Conservation (phyloP, 768 basidiomycete species). For the Trametes cinnabarina region DNA sequence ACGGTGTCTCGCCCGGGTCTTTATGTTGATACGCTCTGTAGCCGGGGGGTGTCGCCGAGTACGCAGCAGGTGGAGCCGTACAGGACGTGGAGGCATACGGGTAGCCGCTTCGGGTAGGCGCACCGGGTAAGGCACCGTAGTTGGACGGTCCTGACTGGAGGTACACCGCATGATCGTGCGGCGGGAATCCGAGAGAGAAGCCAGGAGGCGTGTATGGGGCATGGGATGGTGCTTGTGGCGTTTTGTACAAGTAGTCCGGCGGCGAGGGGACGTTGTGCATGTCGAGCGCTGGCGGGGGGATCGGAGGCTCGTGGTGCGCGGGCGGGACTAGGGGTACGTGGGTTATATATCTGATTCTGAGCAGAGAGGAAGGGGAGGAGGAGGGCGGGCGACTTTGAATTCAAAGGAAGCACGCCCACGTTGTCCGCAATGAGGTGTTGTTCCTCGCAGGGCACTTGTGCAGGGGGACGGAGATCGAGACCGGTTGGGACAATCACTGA, state of each 20-base stretch:
- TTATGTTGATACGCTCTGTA: constrained; percentile 12
- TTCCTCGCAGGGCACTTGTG: not conserved
- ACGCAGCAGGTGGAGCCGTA: constrained; percentile 8
- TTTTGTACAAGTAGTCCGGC: constrained; percentile 8
- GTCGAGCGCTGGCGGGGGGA: not conserved
- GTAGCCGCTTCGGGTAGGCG: constrained; percentile 17
- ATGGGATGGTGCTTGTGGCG: constrained; percentile 16
- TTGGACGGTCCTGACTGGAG: constrained; percentile 11
- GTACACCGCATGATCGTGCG: constrained; percentile 15
- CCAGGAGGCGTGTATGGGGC: constrained; percentile 14
- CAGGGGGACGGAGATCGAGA: constrained; percentile 13
- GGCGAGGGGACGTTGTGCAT: constrained; percentile 15
- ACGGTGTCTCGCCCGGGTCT: not conserved
- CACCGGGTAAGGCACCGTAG: constrained; percentile 19
- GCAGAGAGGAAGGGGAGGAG: not conserved
- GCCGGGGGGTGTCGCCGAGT: constrained; percentile 8
- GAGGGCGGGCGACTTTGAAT: constrained; percentile 10
- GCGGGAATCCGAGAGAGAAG: constrained; percentile 27
- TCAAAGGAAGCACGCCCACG: constrained; percentile 17
- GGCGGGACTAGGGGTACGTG: constrained; percentile 13
- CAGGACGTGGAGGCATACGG: constrained; percentile 17
- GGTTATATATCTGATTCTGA: constrained; percentile 16
- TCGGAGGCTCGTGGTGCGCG: constrained; percentile 13
- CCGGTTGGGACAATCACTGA: constrained; percentile 6
- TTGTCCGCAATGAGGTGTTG: constrained; percentile 17